Conservation (phyloP, 2,329 filamentous ascomycete species). For the Ophiostoma quercus region DNA sequence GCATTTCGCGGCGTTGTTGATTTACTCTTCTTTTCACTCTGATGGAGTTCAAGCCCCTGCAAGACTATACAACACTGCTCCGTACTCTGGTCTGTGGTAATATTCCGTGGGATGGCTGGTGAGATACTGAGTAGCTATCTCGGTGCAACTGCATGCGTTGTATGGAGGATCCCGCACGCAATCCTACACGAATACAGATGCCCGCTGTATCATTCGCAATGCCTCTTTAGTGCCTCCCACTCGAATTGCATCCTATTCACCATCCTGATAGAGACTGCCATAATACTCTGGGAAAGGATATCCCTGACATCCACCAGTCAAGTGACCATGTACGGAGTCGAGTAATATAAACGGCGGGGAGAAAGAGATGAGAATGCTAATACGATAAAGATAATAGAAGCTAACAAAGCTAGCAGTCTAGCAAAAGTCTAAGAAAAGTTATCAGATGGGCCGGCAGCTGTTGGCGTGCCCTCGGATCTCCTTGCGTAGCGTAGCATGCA, state of each 20-base stretch:
- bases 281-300: not conserved
- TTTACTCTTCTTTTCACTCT: not conserved
- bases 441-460: slow-evolving; percentile 14
- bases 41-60: not conserved
- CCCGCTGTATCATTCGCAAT: not conserved
- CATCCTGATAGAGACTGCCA: not conserved
- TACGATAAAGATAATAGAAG: not conserved
- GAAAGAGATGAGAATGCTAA: not conserved
- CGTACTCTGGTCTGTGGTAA: not conserved
- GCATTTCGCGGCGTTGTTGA: not conserved
- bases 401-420: not conserved
- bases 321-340: not conserved
- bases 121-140: not conserved
- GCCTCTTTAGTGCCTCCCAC: too few species aligned
- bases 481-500: not conserved
- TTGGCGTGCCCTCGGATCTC: not conserved
- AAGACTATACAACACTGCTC: not conserved
- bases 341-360: not conserved
- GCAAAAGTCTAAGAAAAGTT: not conserved
- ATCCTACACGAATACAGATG: not conserved
- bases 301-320: not conserved
- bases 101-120: not conserved
- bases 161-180: not conserved
- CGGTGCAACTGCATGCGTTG: not conserved
- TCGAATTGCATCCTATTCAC: not conserved